These are phyloP conservation scores for Leucosporidium scottii DNA, from an alignment of 768 basidiomycete genomes.

Conservation along the genomic window DNA sequence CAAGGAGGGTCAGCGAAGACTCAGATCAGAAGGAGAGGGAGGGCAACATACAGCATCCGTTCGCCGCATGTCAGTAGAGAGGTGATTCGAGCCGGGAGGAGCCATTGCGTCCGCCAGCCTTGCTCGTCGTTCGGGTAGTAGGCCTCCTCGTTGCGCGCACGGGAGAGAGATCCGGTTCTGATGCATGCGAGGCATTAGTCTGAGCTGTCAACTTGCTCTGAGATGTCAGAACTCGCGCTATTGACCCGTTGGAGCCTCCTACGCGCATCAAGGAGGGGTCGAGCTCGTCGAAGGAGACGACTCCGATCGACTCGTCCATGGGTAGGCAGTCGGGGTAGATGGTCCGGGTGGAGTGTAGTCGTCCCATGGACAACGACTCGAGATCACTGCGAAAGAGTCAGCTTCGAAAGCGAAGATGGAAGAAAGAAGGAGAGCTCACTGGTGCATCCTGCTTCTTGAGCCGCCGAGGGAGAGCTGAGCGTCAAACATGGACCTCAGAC, in stretches of 20 bases:
- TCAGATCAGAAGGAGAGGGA: background rate
- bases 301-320: constrained; percentile 19
- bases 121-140: constrained; percentile 32
- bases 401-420: too few species aligned
- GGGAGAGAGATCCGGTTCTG: constrained; percentile 11
- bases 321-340: constrained; percentile 27
- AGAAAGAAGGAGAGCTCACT: too few species aligned
- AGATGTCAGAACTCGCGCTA: constrained; percentile 13
- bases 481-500: too few species aligned
- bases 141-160: background rate
- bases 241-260: constrained; percentile 11
- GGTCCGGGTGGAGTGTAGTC: background rate
- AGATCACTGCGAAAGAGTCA: constrained; percentile 2
- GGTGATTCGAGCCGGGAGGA: constrained; percentile 18
- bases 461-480: too few species aligned
- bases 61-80: constrained; percentile 5
- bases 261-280: constrained; percentile 2
- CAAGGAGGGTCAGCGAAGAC: background rate
- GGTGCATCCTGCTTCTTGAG: too few species aligned
- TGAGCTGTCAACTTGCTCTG: background rate
- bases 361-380: background rate
- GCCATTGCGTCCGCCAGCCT: constrained; percentile 21
- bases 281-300: constrained; percentile 20
- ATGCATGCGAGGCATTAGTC: background rate
- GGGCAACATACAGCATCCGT: background rate